These are phyloP conservation scores for Termitomyces sp. DNA, from an alignment of 768 basidiomycete genomes.

Conservation along the genomic window DNA sequence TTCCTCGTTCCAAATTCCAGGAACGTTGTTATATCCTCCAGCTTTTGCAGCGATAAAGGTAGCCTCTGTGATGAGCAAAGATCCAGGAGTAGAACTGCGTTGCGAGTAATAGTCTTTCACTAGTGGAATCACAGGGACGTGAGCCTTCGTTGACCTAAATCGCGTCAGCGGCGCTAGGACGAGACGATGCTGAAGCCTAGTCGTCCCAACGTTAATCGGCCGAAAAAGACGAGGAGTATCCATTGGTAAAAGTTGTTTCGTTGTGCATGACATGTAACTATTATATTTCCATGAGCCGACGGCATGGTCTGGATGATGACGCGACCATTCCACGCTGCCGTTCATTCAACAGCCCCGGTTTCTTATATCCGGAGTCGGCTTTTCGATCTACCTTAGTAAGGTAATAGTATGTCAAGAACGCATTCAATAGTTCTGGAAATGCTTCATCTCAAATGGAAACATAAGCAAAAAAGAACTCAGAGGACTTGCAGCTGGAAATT, in stretches of 20 bases:
- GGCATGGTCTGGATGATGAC: background rate
- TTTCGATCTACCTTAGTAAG: too few species aligned
- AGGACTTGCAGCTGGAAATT: too few species aligned
- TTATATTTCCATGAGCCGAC: background rate
- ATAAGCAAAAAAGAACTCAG: too few species aligned
- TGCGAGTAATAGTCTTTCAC: conserved; percentile 32
- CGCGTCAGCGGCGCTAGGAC: conserved; percentile 31
- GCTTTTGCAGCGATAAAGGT: conserved; percentile 42
- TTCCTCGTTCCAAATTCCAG: conserved; percentile 60
- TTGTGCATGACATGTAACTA: too few species aligned
- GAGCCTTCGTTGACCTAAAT: conserved; percentile 8
- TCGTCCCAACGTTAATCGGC: conserved; percentile 30
- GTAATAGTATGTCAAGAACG: too few species aligned
- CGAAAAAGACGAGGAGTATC: conserved; percentile 28
- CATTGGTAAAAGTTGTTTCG: background rate
- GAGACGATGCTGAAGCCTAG: conserved; percentile 36
- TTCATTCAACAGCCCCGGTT: too few species aligned
- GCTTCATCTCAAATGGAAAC: too few species aligned
- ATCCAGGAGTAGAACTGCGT: conserved; percentile 29
- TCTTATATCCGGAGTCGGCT: too few species aligned
- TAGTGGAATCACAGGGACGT: conserved; percentile 23
- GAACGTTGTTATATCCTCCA: conserved; percentile 43
- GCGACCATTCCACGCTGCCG: background rate
- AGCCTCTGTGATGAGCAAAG: conserved; percentile 41
- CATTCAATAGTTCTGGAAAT: too few species aligned